phyloP scores from a whole-genome alignment of 345 rosid genomes.

The Alliaria petiolata region DNA sequence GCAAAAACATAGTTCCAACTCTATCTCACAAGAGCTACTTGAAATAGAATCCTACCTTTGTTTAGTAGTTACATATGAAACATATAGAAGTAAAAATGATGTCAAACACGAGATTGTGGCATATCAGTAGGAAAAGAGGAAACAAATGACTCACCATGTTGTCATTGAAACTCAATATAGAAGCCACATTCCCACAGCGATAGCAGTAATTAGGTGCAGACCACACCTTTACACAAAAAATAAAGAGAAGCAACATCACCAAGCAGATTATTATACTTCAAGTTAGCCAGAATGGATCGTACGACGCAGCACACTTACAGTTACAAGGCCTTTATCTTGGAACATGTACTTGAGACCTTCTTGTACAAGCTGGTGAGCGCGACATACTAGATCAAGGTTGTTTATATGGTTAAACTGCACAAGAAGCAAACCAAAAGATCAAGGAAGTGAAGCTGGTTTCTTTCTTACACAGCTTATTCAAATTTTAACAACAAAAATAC shows the following conservation, averaged over 20 bases:
- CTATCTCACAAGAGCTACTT: neutral
- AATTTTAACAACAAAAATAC: neutral
- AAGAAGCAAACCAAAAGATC: slow-evolving; percentile 18
- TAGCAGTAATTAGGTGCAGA: slow-evolving; percentile 99
- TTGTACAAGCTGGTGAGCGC: slow-evolving; percentile 99
- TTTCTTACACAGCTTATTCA: neutral
- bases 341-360: slow-evolving; percentile 99
- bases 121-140: neutral
- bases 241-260: slow-evolving; percentile 26
- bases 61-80: neutral
- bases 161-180: slow-evolving; percentile 96
- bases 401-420: slow-evolving; percentile 93
- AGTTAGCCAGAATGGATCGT: neutral
- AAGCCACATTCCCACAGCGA: slow-evolving; percentile 99
- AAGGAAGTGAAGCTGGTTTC: neutral
- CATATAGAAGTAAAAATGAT: neutral
- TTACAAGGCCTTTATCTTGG: slow-evolving; percentile 99
- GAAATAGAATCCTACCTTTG: neutral
- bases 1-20: neutral
- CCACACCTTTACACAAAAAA: slow-evolving; percentile 70
- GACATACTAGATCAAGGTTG: slow-evolving; percentile 91
- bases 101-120: neutral
- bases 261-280: slow-evolving; percentile 13
- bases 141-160: slow-evolving; percentile 62
- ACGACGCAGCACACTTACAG: slow-evolving; percentile 47